Evolutionary conservation across 352 stramenopile genomes (phyloP).

Genomic region (Pythium aquatile): DNA sequence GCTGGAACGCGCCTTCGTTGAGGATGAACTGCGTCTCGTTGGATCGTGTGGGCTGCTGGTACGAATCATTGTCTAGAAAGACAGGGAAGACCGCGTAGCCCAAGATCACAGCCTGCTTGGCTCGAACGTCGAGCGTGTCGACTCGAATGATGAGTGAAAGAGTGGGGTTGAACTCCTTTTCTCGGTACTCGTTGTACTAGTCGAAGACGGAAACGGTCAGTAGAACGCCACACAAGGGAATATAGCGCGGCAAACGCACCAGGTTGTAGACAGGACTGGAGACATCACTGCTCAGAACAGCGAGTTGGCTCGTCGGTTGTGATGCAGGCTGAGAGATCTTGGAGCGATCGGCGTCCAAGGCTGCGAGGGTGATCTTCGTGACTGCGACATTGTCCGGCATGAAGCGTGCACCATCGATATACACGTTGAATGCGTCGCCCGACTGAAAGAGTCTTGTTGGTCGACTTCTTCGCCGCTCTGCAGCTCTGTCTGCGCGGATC

Average conservation of each 20-base stretch:
- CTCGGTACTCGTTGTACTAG: slow-evolving; percentile 74
- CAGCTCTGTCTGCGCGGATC: slow-evolving; percentile 38
- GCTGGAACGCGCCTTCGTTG: slow-evolving; percentile 74
- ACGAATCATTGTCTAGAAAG: slow-evolving; percentile 71
- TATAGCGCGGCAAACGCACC: slow-evolving; percentile 29
- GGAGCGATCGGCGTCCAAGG: slow-evolving; percentile 50
- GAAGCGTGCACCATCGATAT: slow-evolving; percentile 67
- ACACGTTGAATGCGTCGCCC: slow-evolving; percentile 81
- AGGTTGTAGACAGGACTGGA: slow-evolving; percentile 52
- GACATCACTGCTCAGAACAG: slow-evolving; percentile 23
- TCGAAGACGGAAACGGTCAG: slow-evolving; percentile 3
- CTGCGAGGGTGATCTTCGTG: slow-evolving; percentile 70
- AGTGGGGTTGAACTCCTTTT: slow-evolving; percentile 73
- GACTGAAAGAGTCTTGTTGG: slow-evolving; percentile 36
- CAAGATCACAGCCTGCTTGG: slow-evolving; percentile 54
- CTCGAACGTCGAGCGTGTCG: slow-evolving; percentile 70
- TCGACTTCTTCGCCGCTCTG: slow-evolving; percentile 28
- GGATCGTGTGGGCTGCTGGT: slow-evolving; percentile 46
- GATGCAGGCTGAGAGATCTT: slow-evolving; percentile 27
- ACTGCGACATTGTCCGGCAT: slow-evolving; percentile 71
- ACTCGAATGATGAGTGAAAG: slow-evolving; percentile 83
- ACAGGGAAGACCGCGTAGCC: slow-evolving; percentile 71
- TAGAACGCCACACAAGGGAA: background rate
- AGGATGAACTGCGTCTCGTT: slow-evolving; percentile 54
- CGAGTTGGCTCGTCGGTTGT: slow-evolving; percentile 33